Base-by-base conservation (phyloP, 202 grass and related monocot genomes). In the Eragrostis tef region DNA sequence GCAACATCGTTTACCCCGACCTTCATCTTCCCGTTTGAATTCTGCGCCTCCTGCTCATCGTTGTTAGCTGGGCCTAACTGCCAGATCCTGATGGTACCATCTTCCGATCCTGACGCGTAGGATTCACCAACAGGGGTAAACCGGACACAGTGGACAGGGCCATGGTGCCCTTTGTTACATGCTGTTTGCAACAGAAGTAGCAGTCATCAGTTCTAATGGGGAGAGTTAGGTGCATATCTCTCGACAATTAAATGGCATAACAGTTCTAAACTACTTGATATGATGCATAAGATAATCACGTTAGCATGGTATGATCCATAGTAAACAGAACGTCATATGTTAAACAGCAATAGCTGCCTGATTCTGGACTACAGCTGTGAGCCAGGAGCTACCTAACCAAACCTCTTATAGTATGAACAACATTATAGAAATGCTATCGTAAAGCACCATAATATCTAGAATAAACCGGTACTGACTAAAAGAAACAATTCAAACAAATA, bases 91-190 rank as follows among this genome's bases (percentile, higher is more conserved):
- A 94, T 94, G 17, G 92, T 94, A 26, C 92, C 92, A 29, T 94
- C 92, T 83, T 94, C 92, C 5, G 89, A 91, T 70, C 92, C 92
- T 7, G 92, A 94, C 6, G 92, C 89, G 65, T 94, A 94, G 2
- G 92, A 94, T 29, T 94, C 89, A 7, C 89, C 87, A 1, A 72
- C 64, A 14, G 92, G 92, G 12, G 92, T 29, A 68, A 94, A 91
- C 25, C 89, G 78, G 5, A 94, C 87, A 17, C 92, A 94, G 56
- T 94, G 92, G 25, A 94, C 89, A 6, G 92, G 92, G 3, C 92
- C 92, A 20, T 94, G 89, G 52, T 94, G 92, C n/a, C 92, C 92
- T 71, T 94, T 94, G 60, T 94, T 94, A 81, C 89, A 94, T 50
- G 84, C 92, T 94, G 87, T 69, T 69, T 69, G 51, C 29, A 64